These are phyloP conservation scores for Xerocomus nothofagi DNA, from an alignment of 1,284 basidiomycete species.

Conservation along the genomic window DNA sequence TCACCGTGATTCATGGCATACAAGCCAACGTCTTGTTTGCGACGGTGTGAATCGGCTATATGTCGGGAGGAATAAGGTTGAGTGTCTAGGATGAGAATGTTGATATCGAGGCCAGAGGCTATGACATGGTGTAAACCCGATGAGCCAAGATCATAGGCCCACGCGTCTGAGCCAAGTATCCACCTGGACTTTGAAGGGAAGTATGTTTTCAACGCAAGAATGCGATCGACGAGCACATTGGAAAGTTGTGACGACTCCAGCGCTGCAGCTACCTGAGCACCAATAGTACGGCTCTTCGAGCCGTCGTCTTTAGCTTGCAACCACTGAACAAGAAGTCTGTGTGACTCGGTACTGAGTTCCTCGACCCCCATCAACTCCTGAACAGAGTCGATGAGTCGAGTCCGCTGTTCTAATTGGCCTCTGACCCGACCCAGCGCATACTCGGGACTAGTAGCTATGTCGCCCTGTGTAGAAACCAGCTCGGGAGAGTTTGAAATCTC, in stretches of 20 bases:
- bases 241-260: constrained; percentile 49
- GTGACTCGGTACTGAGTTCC: constrained; percentile 56
- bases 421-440: constrained; percentile 92
- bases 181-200: constrained; percentile 77
- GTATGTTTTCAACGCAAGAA: constrained; percentile 61
- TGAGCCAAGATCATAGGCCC: constrained; percentile 97
- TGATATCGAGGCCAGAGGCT: constrained; percentile 88
- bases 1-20: constrained; percentile 99
- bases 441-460: constrained; percentile 84
- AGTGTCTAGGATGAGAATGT: constrained; percentile 95
- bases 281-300: constrained; percentile 58
- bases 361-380: constrained; percentile 57
- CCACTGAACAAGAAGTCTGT: constrained; percentile 76
- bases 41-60: constrained; percentile 64
- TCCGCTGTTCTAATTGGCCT: constrained; percentile 74
- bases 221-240: constrained; percentile 49
- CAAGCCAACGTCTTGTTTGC: constrained; percentile 92
- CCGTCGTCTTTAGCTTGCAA: constrained; percentile 64
- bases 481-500: constrained; percentile 85
- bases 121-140: constrained; percentile 95
- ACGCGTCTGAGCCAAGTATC: constrained; percentile 98
- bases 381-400: constrained; percentile 61
- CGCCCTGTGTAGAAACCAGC: constrained; percentile 66
- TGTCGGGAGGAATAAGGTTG: constrained; percentile 82
- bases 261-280: constrained; percentile 56